Percentiles rank a stretch among this genome's conserved stretches.
phyloP scores from a whole-genome alignment of 2,329 filamentous ascomycete species.

The Exserohilum turcica region DNA sequence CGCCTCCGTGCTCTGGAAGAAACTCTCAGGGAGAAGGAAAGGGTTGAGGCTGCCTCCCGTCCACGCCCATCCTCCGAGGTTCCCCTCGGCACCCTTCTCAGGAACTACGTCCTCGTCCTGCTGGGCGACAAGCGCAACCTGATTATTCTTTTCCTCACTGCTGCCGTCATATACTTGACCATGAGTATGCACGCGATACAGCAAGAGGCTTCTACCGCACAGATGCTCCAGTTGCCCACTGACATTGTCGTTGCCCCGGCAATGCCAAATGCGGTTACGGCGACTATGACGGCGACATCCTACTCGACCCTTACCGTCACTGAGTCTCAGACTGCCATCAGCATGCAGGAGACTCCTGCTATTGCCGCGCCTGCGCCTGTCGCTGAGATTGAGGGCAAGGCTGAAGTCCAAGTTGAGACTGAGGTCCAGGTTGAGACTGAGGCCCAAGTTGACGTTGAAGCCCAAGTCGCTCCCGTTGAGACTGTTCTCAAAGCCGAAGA shows the following conservation, averaged over 20 bases:
- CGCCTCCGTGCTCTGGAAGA: conserved; percentile 39
- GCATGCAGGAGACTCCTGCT: conserved; percentile 7
- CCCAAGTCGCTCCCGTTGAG: background rate
- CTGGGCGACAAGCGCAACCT: conserved; percentile 61
- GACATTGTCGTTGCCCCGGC: conserved; percentile 2
- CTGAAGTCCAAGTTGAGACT: too few relatives aligned
- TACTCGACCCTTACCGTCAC: conserved; percentile 38
- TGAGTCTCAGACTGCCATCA: conserved; percentile 14
- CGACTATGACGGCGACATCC: conserved; percentile 33
- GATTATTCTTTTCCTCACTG: conserved; percentile 53
- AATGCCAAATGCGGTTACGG: conserved; percentile 24
- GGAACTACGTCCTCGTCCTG: conserved; percentile 60
- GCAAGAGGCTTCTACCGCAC: conserved; percentile 11
- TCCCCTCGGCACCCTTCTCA: conserved; percentile 57
- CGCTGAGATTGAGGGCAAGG: background rate
- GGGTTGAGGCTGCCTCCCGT: conserved; percentile 15
- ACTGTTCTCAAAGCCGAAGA: background rate
- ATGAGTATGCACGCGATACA: conserved; percentile 28
- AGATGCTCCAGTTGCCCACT: conserved; percentile 11
- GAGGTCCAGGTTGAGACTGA: too few relatives aligned
- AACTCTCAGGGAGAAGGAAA: conserved; percentile 29
- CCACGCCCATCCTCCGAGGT: conserved; percentile 47
- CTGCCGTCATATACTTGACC: conserved; percentile 51
- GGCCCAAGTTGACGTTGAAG: too few relatives aligned
- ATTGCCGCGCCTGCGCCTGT: background rate